These are phyloP conservation scores for Castanea sativa DNA, from an alignment of 306 rosid genomes.

Conservation along the genomic window DNA sequence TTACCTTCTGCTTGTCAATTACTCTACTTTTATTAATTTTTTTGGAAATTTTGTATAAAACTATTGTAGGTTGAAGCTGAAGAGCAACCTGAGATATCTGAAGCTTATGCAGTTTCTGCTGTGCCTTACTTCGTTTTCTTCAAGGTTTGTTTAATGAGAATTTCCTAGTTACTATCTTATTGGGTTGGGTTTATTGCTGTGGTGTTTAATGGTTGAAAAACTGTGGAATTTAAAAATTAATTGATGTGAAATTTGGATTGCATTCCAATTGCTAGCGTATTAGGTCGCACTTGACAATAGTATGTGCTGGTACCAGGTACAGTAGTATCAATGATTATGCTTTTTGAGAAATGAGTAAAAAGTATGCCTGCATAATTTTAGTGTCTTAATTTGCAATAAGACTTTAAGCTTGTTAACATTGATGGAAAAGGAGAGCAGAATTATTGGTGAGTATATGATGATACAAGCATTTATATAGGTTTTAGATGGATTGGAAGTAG, in stretches of 20 bases:
- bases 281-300: neutral
- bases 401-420: neutral
- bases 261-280: neutral
- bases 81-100: slow-evolving; percentile 86
- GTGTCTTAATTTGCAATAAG: neutral
- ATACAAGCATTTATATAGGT: neutral
- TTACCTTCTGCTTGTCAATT: neutral
- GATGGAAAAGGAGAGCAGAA: neutral
- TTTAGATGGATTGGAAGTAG: neutral
- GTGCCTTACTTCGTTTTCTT: slow-evolving; percentile 82
- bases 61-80: slow-evolving; percentile 84
- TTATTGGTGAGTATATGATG: neutral
- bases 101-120: slow-evolving; percentile 80
- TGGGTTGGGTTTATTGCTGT: neutral
- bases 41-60: neutral
- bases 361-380: neutral
- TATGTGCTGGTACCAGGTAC: neutral
- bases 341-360: neutral
- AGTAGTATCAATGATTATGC: neutral
- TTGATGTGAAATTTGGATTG: neutral
- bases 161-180: neutral
- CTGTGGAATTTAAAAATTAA: too few species aligned
- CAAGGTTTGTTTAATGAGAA: slow-evolving; percentile 50
- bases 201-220: too few species aligned
- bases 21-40: neutral